phyloP scores from a whole-genome alignment of 768 basidiomycete genomes.

The Tulasnella sp. region DNA sequence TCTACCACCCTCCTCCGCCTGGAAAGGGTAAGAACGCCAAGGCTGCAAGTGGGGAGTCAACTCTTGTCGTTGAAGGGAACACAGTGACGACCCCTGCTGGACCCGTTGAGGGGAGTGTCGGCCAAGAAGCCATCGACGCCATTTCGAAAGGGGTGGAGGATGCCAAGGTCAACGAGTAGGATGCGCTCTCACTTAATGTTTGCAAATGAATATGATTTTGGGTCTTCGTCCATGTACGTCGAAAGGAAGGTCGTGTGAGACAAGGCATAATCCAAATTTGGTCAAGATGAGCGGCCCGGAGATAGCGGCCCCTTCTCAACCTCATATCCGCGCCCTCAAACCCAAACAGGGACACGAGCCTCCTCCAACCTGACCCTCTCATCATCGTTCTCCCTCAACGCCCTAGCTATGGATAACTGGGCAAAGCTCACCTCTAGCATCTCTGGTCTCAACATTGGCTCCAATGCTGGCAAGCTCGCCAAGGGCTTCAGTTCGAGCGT shows the following conservation, averaged over 20 bases:
- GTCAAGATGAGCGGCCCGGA: background rate
- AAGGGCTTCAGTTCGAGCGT: constrained; percentile 79
- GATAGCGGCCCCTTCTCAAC: background rate
- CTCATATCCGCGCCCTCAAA: background rate
- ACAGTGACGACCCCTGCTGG: constrained; percentile 12
- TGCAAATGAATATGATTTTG: background rate
- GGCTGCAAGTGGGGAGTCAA: constrained; percentile 34
- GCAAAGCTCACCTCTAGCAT: constrained; percentile 58
- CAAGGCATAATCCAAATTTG: background rate
- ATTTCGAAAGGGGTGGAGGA: constrained; percentile 3
- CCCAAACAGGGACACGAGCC: background rate
- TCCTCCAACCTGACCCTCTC: background rate
- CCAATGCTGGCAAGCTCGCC: constrained; percentile 68
- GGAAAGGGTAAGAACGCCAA: constrained; percentile 65
- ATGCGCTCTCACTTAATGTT: background rate
- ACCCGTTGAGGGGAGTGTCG: background rate
- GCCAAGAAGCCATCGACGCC: constrained; percentile 16
- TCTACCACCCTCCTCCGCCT: constrained; percentile 79
- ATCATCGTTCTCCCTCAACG: background rate
- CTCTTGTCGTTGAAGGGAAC: constrained; percentile 27
- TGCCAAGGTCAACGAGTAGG: constrained; percentile 4
- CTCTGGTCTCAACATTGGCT: constrained; percentile 60
- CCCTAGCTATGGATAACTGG: constrained; percentile 51
- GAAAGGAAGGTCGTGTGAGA: background rate
- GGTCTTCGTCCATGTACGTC: background rate